phyloP scores from a whole-genome alignment of 495 filamentous ascomycete species.

The Pyrenula aspistea region DNA sequence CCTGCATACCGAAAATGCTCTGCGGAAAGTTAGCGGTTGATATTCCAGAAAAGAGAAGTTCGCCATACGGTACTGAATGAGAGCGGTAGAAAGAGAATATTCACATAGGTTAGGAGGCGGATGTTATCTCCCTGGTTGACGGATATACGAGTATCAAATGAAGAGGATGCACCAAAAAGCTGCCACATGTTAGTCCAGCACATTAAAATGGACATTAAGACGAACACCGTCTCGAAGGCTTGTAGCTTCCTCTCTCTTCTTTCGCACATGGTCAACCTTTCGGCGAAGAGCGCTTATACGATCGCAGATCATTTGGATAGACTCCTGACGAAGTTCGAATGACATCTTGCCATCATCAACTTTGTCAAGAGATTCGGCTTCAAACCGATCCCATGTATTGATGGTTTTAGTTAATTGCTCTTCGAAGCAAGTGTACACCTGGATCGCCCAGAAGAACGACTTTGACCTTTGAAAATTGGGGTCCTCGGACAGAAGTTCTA shows the following conservation, averaged over 20 bases:
- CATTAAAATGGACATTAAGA: neutral
- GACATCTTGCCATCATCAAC: neutral
- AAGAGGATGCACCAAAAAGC: neutral
- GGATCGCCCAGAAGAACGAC: neutral
- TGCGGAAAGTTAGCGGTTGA: neutral
- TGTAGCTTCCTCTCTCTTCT: neutral
- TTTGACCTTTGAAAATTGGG: neutral
- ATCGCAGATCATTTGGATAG: neutral
- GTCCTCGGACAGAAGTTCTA: neutral
- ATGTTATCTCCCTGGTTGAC: conserved; percentile 1
- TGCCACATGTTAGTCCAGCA: neutral
- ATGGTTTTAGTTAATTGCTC: neutral
- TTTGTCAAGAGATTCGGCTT: neutral
- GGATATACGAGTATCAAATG: neutral
- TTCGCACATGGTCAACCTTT: neutral
- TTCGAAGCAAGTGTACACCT: neutral
- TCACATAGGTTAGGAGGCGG: neutral
- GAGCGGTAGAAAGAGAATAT: neutral
- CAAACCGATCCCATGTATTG: neutral
- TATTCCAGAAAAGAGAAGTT: neutral
- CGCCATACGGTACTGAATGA: neutral
- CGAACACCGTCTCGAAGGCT: neutral
- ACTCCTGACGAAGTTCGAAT: neutral
- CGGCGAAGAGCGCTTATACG: neutral
- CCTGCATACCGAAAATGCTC: neutral